Evolutionary conservation across 352 stramenopile species (phyloP).

Genomic region (Globisporangium radiosum): DNA sequence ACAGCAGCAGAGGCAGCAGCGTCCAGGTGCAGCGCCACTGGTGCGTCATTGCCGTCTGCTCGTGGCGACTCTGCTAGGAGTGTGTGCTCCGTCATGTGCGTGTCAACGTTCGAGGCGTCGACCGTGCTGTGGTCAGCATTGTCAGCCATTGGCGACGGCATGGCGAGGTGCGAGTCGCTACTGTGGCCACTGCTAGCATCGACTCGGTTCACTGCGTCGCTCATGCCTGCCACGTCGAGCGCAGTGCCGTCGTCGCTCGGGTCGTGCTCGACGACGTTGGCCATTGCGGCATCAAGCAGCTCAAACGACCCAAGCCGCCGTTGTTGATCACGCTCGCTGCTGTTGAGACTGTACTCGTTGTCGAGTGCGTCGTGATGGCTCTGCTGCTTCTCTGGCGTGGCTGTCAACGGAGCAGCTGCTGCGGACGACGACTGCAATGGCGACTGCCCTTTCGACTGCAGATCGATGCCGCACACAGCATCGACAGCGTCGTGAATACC

Average conservation of each 20-base stretch:
- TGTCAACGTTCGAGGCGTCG: too few species aligned
- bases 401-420: background rate
- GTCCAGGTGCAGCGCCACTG: too few species aligned
- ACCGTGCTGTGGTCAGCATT: too few species aligned
- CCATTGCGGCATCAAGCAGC: conserved; percentile 13
- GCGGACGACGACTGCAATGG: too few species aligned
- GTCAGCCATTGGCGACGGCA: too few species aligned
- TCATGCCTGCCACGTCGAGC: background rate
- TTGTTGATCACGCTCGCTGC: conserved; percentile 2
- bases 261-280: conserved; percentile 12
- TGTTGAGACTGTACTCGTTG: background rate
- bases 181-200: background rate
- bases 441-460: too few species aligned
- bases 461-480: too few species aligned
- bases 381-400: background rate
- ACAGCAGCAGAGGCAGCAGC: too few species aligned
- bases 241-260: conserved; percentile 7
- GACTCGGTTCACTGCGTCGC: background rate
- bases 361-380: background rate
- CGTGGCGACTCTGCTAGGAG: too few species aligned
- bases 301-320: conserved; percentile 13
- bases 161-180: background rate
- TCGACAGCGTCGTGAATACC: too few species aligned
- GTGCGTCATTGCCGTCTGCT: too few species aligned
- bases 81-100: too few species aligned